Conservation (phyloP, 257 asterid species). For the Pogostemon cablin region DNA sequence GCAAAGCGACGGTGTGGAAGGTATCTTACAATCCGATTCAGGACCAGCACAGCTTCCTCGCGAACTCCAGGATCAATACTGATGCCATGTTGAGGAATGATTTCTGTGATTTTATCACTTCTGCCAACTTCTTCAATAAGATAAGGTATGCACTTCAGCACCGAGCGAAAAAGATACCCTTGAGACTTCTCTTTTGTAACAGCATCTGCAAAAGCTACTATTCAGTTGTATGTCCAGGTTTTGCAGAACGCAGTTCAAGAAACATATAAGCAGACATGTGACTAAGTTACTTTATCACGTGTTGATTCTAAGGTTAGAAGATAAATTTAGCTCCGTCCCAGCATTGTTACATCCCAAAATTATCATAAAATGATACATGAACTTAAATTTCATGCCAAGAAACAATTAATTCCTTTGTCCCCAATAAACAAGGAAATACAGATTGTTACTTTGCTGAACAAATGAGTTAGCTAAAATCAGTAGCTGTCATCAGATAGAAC, state of each 20-base stretch:
- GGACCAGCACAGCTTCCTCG: slow-evolving; percentile 97
- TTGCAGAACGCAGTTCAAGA: slow-evolving; percentile 26
- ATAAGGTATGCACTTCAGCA: slow-evolving; percentile 97
- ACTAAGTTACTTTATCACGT: slow-evolving; percentile 20
- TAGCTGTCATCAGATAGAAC: slow-evolving; percentile 19
- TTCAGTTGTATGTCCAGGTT: slow-evolving; percentile 35
- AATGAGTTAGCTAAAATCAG: slow-evolving; percentile 11
- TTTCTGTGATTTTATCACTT: slow-evolving; percentile 94
- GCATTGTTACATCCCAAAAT: slow-evolving; percentile 24
- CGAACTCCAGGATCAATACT: slow-evolving; percentile 99
- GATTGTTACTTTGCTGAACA: not conserved
- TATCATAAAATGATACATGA: slow-evolving; percentile 12
- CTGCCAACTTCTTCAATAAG: slow-evolving; percentile 99
- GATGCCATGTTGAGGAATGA: slow-evolving; percentile 98
- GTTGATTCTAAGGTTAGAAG: slow-evolving; percentile 13
- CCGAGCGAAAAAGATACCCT: slow-evolving; percentile 96
- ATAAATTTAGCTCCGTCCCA: slow-evolving; percentile 17
- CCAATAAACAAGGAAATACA: not conserved
- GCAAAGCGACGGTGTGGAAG: slow-evolving; percentile 99
- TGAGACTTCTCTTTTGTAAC: slow-evolving; percentile 95
- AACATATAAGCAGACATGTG: slow-evolving; percentile 31
- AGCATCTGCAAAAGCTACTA: slow-evolving; percentile 67
- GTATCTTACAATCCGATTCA: slow-evolving; percentile 84
- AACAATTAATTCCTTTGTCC: slow-evolving; percentile 19
- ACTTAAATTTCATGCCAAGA: slow-evolving; percentile 24